These are phyloP conservation scores for Isatis lusitanica DNA, from an alignment of 441 rosid species.

Conservation along the genomic window DNA sequence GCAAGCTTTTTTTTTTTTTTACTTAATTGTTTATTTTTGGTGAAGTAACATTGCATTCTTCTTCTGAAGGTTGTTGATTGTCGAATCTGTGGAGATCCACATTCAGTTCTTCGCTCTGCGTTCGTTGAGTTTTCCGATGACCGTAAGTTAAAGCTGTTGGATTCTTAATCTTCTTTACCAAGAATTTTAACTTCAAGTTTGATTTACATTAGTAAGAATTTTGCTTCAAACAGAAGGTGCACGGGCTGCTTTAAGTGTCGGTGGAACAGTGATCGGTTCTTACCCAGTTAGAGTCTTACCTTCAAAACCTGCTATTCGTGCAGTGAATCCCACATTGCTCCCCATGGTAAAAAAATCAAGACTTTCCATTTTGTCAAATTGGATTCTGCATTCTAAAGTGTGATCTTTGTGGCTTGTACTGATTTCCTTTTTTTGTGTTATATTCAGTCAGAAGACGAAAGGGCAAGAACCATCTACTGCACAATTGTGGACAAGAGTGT, in stretches of 20 bases:
- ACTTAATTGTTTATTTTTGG: too few relatives aligned
- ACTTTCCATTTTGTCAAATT: neutral
- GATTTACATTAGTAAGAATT: neutral
- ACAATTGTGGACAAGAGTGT: slow-evolving; percentile 64
- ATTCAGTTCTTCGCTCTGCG: slow-evolving; percentile 65
- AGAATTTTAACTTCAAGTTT: neutral
- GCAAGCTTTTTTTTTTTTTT: neutral
- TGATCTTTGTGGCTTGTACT: neutral
- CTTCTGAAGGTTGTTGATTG: slow-evolving; percentile 59
- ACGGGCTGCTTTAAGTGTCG: slow-evolving; percentile 47
- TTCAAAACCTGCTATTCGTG: slow-evolving; percentile 66
- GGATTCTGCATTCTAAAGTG: neutral
- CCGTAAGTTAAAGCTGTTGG: slow-evolving; percentile 36
- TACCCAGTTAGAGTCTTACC: slow-evolving; percentile 65
- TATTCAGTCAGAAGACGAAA: slow-evolving; percentile 61
- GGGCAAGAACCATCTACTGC: slow-evolving; percentile 63
- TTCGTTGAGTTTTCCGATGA: slow-evolving; percentile 66
- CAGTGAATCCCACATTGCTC: slow-evolving; percentile 62
- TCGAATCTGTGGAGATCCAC: slow-evolving; percentile 62
- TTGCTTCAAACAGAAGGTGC: slow-evolving; percentile 51
- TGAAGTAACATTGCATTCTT: neutral
- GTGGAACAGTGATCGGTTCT: slow-evolving; percentile 57
- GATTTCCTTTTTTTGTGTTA: neutral
- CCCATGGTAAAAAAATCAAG: slow-evolving; percentile 38
- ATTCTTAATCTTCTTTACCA: neutral